Evolutionary conservation across 1,284 basidiomycete species (phyloP).

Genomic region (Cutaneotrichosporon sp.): DNA sequence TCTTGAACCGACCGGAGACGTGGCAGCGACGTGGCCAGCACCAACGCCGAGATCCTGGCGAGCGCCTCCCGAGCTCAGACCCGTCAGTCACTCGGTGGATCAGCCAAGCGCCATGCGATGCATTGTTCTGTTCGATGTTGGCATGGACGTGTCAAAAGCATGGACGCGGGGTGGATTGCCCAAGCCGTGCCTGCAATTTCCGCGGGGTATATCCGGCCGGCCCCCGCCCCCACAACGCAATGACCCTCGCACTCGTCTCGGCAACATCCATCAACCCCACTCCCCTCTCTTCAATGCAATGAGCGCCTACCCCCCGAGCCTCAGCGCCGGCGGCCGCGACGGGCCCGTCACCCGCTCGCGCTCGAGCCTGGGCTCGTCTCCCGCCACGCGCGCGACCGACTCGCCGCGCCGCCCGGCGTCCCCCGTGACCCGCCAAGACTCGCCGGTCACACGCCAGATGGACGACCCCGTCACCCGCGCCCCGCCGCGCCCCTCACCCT

Average conservation of each 20-base stretch:
- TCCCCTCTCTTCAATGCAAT: not conserved
- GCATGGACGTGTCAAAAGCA: too few relatives aligned
- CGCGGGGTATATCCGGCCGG: not conserved
- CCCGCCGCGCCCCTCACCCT: not conserved
- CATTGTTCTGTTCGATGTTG: too few relatives aligned
- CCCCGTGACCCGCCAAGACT: not conserved
- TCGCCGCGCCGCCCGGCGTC: not conserved
- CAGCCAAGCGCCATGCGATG: too few relatives aligned
- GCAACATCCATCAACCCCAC: not conserved
- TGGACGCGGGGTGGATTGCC: too few relatives aligned
- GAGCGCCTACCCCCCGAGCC: not conserved
- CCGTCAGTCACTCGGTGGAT: too few relatives aligned
- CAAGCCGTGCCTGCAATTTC: too few relatives aligned
- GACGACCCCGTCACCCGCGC: not conserved
- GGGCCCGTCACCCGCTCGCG: not conserved
- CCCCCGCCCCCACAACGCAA: not conserved
- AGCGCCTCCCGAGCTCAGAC: too few relatives aligned
- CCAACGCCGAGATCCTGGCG: too few relatives aligned
- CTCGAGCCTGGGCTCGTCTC: too few relatives aligned
- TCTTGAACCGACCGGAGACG: too few relatives aligned
- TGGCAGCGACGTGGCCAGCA: too few relatives aligned
- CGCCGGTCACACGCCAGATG: not conserved
- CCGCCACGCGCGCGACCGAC: not conserved
- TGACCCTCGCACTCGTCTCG: not conserved
- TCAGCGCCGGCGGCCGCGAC: not conserved